These are phyloP conservation scores for Phalaenopsis hybrid DNA, from an alignment of 116 monocot genomes.

Conservation along the genomic window DNA sequence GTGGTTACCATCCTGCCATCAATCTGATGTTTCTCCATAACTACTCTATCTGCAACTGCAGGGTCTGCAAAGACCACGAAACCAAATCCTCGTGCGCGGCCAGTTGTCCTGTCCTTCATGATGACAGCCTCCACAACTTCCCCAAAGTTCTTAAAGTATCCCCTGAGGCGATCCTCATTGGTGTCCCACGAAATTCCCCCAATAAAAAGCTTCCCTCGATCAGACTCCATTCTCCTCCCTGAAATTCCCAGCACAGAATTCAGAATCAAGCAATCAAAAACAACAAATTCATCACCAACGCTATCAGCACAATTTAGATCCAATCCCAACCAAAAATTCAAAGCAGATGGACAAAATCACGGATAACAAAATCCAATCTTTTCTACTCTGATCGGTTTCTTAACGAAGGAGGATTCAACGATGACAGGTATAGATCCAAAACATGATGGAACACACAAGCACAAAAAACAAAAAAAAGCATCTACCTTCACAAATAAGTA, in stretches of 20 bases:
- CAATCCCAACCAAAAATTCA: conserved; percentile 6
- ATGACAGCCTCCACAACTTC: conserved; percentile 77
- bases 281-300: background rate
- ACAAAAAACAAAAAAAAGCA: background rate
- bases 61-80: conserved; percentile 67
- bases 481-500: background rate
- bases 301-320: conserved; percentile 2
- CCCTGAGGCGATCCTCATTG: conserved; percentile 59
- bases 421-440: background rate
- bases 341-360: conserved; percentile 4
- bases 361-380: conserved; percentile 7
- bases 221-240: conserved; percentile 45
- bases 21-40: conserved; percentile 72
- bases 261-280: background rate
- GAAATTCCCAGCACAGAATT: background rate
- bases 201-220: conserved; percentile 71
- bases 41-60: conserved; percentile 52
- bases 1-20: conserved; percentile 65
- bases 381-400: background rate
- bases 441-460: background rate
- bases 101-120: conserved; percentile 68
- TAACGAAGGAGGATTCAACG: background rate
- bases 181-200: conserved; percentile 87
- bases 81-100: conserved; percentile 72
- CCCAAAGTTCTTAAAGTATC: conserved; percentile 56